phyloP scores from a whole-genome alignment of 495 filamentous ascomycete genomes.

The Penicillium egyptiacum region DNA sequence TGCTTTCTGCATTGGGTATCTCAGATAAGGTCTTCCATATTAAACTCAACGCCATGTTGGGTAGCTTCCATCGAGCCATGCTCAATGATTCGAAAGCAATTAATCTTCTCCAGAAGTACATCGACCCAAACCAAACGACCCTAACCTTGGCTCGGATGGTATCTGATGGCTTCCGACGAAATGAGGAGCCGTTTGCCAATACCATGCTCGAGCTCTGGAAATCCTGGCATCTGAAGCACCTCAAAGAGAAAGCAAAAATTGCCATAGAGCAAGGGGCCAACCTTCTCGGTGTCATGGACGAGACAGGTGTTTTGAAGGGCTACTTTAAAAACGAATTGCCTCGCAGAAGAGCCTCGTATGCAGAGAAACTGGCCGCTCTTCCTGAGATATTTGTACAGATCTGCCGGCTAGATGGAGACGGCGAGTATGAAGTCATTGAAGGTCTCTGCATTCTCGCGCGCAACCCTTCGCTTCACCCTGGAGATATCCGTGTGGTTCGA shows the following conservation, averaged over 20 bases:
- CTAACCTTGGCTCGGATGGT: conserved; percentile 73
- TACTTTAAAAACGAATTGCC: conserved; percentile 46
- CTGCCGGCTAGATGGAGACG: conserved; percentile 48
- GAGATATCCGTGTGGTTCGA: conserved; percentile 83
- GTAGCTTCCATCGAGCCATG: conserved; percentile 66
- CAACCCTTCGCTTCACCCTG: conserved; percentile 93
- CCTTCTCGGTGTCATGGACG: conserved; percentile 85
- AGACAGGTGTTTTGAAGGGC: conserved; percentile 73
- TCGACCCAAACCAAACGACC: conserved; percentile 87
- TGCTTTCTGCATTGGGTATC: conserved; percentile 78
- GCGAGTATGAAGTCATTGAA: conserved; percentile 62
- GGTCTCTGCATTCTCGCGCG: conserved; percentile 83
- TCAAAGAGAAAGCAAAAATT: conserved; percentile 93
- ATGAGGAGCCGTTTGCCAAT: conserved; percentile 76
- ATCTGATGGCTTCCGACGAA: conserved; percentile 71
- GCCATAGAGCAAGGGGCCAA: conserved; percentile 79
- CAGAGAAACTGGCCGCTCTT: conserved; percentile 49
- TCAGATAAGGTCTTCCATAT: conserved; percentile 62
- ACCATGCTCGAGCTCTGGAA: conserved; percentile 75
- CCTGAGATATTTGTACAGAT: conserved; percentile 92
- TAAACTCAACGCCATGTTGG: conserved; percentile 65
- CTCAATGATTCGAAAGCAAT: conserved; percentile 60
- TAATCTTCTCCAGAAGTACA: conserved; percentile 63
- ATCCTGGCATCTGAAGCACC: conserved; percentile 75
- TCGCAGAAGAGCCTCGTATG: conserved; percentile 24